Evolutionary conservation across 2,329 filamentous ascomycete genomes (phyloP), one percentile per base, ranked within the genome.

Genomic region (Fusarium burgessii): DNA sequence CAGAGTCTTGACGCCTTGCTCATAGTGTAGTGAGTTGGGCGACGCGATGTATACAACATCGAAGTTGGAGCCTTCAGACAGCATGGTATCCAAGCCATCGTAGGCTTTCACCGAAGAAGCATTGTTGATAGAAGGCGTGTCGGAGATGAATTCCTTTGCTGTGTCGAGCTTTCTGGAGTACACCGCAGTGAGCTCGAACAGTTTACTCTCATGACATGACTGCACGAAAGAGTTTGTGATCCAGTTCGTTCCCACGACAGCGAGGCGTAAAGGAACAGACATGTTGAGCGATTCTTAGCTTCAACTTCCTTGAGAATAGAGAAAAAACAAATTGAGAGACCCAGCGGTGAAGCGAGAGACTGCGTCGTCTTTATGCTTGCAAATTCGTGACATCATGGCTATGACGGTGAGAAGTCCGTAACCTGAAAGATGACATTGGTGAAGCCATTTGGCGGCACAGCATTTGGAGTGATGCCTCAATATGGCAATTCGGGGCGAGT

Each of bases 171-270:
- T 73, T 5, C 70, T 70, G 4, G 70, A 73, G 13, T 71, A 73
- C 1, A 71, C 70, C 8, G 66, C 66, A 14, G 33, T 60, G 9
- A 73, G 63, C 12, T 55, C 11, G 5, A 73, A 73, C 5, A 40
- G 13, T 13, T 66, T 62, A 38, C 70, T 73, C 32, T 73, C 50
- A n/a, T 73, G 70, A 27, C 45, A 57, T 29, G 70, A 73, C 10
- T 73, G 70, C 3, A 71, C 64, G n/a, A 73, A 73, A 2, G 70
- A 73, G 18, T 62, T 68, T 17, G 70, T 73, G 20, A 73, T 73
- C 70, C 70, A 73, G 43, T 73, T 73, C 11, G 70, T 73, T 17
- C 70, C 70, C 17, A 73, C 41, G 13, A 73, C 56, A 49, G 70
- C 70, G 25, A 73, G 70, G 1, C 70, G 62, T 15, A 73, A 36